Base-by-base conservation (phyloP, 2,329 filamentous ascomycete species). In the Davidsoniella neocaledoniae region DNA sequence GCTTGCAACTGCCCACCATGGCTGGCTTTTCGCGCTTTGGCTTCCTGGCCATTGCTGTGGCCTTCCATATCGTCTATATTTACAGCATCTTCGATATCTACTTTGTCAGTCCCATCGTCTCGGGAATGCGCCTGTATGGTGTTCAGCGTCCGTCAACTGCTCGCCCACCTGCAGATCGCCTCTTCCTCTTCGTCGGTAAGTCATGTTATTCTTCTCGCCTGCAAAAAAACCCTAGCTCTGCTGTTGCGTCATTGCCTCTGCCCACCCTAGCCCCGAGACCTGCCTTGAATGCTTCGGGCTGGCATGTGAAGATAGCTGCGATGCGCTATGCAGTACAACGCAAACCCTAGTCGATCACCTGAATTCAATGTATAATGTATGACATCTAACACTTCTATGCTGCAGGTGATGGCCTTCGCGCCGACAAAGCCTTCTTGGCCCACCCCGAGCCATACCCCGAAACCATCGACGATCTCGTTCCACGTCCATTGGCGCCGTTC, bases 21-120 rank as follows among this genome's bases (percentile, higher is more conserved):
- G 52, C 48, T n/a, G 42, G 48, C 36, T 51, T 51, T 46, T 50
- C 67, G 57, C 86, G 88, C 62, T 76, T 84, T 61, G 81, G 81
- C 62, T 96, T 98, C 63, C 68, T 96, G 64, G 80, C 82, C 62
- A 77, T 94, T 62, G 91, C 91, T 58, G 76, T 95, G 61, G 68
- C 90, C 54, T 98, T 98, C 63, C 93, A 98, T 66, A 64, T 96
- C 49, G 77, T 94, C 56, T 98, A 98, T 64, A 82, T 94, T 51
- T 84, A 82, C 62, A 94, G 87, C 53, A 96, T 96, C 60, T 98
- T 98, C 67, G 88, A 95, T 64, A 91, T 96, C 56, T 96, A 98
- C 67, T 98, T 98, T 62, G 87, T 95, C 61, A 95, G 87, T 63
- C 91, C 91, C 19, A 91, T 98, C 58, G 91, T 96, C 49, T 84